Conservation (phyloP, 257 asterid species). For the Echites panduratus region DNA sequence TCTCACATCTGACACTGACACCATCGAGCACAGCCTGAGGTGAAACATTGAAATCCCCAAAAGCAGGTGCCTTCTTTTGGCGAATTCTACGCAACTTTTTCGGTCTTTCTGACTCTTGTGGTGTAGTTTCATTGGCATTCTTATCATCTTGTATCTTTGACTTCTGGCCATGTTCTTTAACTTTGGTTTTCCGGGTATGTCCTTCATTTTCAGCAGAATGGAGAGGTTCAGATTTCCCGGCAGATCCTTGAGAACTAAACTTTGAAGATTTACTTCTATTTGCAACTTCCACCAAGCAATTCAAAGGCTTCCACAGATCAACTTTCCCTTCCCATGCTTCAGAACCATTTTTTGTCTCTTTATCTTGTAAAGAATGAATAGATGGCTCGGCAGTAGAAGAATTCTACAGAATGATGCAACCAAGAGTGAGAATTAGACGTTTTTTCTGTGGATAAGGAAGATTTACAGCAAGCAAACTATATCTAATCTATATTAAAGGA, state of each 20-base stretch:
- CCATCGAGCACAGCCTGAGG: constrained; percentile 76
- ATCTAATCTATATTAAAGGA: not conserved
- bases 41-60: constrained; percentile 51
- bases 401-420: constrained; percentile 39
- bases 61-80: constrained; percentile 54
- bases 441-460: constrained; percentile 6
- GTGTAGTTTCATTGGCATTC: constrained; percentile 37
- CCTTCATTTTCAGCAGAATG: constrained; percentile 52
- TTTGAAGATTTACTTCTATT: constrained; percentile 80
- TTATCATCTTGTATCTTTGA: constrained; percentile 55
- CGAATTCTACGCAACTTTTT: constrained; percentile 60
- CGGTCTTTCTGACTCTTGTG: constrained; percentile 61
- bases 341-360: constrained; percentile 45
- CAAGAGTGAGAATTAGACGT: constrained; percentile 14
- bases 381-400: constrained; percentile 61
- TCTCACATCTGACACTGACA: constrained; percentile 40
- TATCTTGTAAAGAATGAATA: constrained; percentile 33
- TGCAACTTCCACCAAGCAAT: constrained; percentile 95
- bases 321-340: constrained; percentile 68
- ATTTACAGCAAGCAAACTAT: not conserved
- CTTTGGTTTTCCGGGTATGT: constrained; percentile 45
- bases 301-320: constrained; percentile 92
- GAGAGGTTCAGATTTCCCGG: constrained; percentile 47
- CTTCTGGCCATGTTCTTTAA: constrained; percentile 58
- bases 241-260: constrained; percentile 49